Percentiles rank a stretch among this genome's conserved stretches.
These are phyloP conservation scores for Athelia psychrophila DNA, from an alignment of 1,284 basidiomycete genomes.

Conservation along the genomic window DNA sequence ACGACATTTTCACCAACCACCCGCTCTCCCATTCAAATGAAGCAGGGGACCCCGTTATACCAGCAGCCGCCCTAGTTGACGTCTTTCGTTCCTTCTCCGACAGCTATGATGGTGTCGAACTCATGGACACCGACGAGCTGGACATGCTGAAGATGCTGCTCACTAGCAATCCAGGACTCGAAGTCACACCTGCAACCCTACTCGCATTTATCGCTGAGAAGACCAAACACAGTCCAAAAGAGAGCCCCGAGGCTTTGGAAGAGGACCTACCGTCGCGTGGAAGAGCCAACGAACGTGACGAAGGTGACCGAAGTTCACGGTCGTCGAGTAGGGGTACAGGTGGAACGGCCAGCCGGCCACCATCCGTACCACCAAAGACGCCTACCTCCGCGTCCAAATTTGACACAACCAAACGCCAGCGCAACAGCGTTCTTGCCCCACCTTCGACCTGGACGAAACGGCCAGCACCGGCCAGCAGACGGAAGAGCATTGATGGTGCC, in stretches of 20 bases:
- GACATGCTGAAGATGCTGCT: slow-evolving; percentile 53
- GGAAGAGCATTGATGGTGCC: slow-evolving; percentile 65
- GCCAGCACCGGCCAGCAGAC: slow-evolving; percentile 55
- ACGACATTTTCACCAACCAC: slow-evolving; percentile 63
- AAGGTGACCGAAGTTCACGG: slow-evolving; percentile 36
- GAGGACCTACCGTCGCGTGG: slow-evolving; percentile 29
- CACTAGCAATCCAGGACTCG: slow-evolving; percentile 55
- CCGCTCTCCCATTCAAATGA: slow-evolving; percentile 53
- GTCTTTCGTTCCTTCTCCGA: slow-evolving; percentile 61
- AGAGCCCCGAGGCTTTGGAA: slow-evolving; percentile 29
- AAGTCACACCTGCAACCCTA: slow-evolving; percentile 65
- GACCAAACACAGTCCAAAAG: slow-evolving; percentile 47
- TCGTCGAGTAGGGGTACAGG: slow-evolving; percentile 54
- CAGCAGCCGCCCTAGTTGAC: slow-evolving; percentile 64
- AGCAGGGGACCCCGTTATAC: slow-evolving; percentile 56
- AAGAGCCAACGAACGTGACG: slow-evolving; percentile 33
- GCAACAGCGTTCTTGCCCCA: slow-evolving; percentile 57
- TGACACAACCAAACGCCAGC: slow-evolving; percentile 61
- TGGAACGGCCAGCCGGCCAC: slow-evolving; percentile 33
- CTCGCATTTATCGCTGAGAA: slow-evolving; percentile 63
- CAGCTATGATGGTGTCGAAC: slow-evolving; percentile 49
- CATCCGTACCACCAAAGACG: slow-evolving; percentile 38
- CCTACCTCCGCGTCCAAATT: slow-evolving; percentile 55
- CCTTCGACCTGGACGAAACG: slow-evolving; percentile 74
- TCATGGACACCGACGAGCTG: slow-evolving; percentile 59